Evolutionary conservation across 108 stramenopile species (phyloP).

Genomic region (Skeletonema tropicum): DNA sequence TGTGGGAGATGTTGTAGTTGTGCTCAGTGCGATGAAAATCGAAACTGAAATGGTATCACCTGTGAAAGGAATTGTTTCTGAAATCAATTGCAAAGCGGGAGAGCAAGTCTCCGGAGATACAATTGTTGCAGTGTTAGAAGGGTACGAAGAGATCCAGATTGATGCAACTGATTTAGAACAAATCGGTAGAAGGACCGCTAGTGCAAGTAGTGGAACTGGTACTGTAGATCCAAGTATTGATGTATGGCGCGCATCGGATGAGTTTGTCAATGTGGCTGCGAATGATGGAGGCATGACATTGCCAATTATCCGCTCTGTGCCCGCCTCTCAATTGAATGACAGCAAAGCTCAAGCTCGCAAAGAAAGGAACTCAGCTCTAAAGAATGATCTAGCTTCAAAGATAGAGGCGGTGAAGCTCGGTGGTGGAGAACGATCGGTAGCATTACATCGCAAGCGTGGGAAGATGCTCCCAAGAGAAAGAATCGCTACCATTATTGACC

Average conservation of each 20-base stretch:
- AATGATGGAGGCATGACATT: slow-evolving; percentile 35
- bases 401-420: slow-evolving; percentile 46
- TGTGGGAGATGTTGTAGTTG: slow-evolving; percentile 70
- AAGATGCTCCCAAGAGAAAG: slow-evolving; percentile 95
- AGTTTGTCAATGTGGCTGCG: slow-evolving; percentile 20
- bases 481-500: slow-evolving; percentile 89
- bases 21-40: slow-evolving; percentile 89
- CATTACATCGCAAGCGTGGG: slow-evolving; percentile 81
- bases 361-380: slow-evolving; percentile 31
- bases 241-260: slow-evolving; percentile 40
- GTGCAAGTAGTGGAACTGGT: not conserved
- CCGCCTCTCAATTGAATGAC: slow-evolving; percentile 36
- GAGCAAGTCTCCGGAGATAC: slow-evolving; percentile 68
- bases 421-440: slow-evolving; percentile 66
- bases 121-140: slow-evolving; percentile 57
- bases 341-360: slow-evolving; percentile 35
- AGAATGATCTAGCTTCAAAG: slow-evolving; percentile 31
- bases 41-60: slow-evolving; percentile 77
- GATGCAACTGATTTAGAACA: slow-evolving; percentile 3
- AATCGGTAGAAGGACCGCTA: too few relatives aligned
- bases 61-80: slow-evolving; percentile 57
- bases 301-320: slow-evolving; percentile 34
- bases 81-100: slow-evolving; percentile 50
- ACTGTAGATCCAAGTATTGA: slow-evolving; percentile 38
- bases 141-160: slow-evolving; percentile 44